phyloP scores from a whole-genome alignment of 2,329 filamentous ascomycete genomes.

The Metarhizium robertsii region DNA sequence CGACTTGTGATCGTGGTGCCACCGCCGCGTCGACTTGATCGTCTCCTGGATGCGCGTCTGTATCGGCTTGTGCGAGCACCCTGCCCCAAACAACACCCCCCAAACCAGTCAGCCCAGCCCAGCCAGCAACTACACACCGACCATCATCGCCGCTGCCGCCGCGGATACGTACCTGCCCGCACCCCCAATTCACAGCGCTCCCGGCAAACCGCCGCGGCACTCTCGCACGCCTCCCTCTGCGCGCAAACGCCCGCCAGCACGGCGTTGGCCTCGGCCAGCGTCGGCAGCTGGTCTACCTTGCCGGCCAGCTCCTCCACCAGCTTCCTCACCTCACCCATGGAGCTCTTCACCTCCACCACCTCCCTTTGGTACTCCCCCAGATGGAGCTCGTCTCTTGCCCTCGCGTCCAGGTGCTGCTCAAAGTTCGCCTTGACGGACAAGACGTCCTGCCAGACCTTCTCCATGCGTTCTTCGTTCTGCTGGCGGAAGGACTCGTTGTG shows the following conservation, averaged over 20 bases:
- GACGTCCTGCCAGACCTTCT: conserved; percentile 21
- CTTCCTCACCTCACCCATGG: conserved; percentile 15
- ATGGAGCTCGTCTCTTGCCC: conserved; percentile 1
- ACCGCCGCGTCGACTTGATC: conserved; percentile 27
- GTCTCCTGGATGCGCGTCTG: conserved; percentile 23
- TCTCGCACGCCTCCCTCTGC: conserved; percentile 2
- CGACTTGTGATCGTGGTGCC: conserved; percentile 28
- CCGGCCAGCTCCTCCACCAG: conserved; percentile 13
- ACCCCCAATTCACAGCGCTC: not conserved
- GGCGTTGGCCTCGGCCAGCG: conserved; percentile 11
- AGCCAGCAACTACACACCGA: not conserved
- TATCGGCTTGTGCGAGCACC: conserved; percentile 3
- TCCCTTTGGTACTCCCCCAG: conserved; percentile 2
- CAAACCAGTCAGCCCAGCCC: not conserved
- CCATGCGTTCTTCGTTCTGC: conserved; percentile 19
- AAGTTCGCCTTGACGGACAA: conserved; percentile 18
- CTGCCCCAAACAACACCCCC: not conserved
- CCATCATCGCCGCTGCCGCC: not conserved
- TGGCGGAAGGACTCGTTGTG: conserved; percentile 19
- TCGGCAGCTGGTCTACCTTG: conserved; percentile 15
- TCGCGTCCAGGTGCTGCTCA: conserved; percentile 2
- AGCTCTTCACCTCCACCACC: conserved; percentile 5
- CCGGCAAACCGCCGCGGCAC: not conserved
- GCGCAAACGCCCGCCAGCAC: conserved; percentile 4
- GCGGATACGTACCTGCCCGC: too few species aligned